Evolutionary conservation across 2,329 filamentous ascomycete species (phyloP), one percentile per base, ranked within the genome.

Genomic region (Cercospora zeina): DNA sequence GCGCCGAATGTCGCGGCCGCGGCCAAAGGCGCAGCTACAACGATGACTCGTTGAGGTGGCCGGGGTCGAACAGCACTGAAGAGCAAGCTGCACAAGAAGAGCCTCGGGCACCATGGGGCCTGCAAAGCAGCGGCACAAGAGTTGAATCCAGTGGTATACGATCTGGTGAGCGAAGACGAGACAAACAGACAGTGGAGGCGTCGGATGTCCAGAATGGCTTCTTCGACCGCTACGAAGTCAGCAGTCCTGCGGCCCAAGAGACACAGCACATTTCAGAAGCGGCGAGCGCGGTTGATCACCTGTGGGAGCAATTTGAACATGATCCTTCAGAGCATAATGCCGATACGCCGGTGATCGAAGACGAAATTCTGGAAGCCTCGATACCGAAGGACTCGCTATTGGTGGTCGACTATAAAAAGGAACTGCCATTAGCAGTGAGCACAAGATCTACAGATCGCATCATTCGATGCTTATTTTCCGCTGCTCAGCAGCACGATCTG

Each of bases 401-500:
- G 10, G 36, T 70, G 19, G 30, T 73, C 10, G 65, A 72, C 58
- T 71, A 72, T 63, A 62, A 58, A 36, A 49, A 54, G 6, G 54
- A 65, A 14, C 61, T 74, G 6, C 62, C 66, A 3, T 16, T 36
- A 6, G 71, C 72, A 37, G 33, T 75, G 21, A 50, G 57, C 9
- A 33, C 60, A 10, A 33, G 53, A 1, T 67, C 72, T 13, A 53
- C 65, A 8, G 69, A 74, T 54, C 36, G 68, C 16, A 56, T 69
- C 8, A 62, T 69, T 3, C 67, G 67, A 37, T 73, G 71, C 53
- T 55, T 76, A 13, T 63, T 66, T 31, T 64, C 68, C 13, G 69
- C 68, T 30, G 36, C 64, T n/a, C 58, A 61, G 16, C 59, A 57
- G 9, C 58, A 73, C 7, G 70, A 76, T 39, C 30, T 62, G 19